Percentiles rank a stretch among this genome's conserved stretches.
phyloP scores from a whole-genome alignment of 2,329 filamentous ascomycete genomes.

The Chrysosporium keratinophilum region DNA sequence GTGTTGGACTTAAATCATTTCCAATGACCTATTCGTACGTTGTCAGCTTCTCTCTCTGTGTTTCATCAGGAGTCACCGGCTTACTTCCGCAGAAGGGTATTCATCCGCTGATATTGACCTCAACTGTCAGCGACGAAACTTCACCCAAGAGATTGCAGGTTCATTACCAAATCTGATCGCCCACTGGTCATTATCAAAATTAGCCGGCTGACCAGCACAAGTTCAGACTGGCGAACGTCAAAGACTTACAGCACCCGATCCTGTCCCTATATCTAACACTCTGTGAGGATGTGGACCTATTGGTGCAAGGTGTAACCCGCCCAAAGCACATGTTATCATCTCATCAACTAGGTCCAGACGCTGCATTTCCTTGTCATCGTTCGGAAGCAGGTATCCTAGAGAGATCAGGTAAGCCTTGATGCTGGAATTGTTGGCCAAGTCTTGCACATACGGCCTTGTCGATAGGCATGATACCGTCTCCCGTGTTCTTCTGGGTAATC shows the following conservation, averaged over 20 bases:
- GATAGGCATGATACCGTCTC: constrained; percentile 36
- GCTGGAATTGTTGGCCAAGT: not conserved
- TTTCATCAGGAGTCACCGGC: constrained; percentile 1
- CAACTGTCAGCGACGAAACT: not conserved
- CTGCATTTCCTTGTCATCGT: constrained; percentile 46
- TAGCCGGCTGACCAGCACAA: not conserved
- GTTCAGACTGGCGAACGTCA: not conserved
- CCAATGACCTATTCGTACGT: constrained; percentile 11
- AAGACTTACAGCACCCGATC: constrained; percentile 33
- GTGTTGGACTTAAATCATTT: constrained; percentile 15
- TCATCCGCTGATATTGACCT: constrained; percentile 10
- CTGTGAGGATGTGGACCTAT: constrained; percentile 33
- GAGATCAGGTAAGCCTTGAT: not conserved
- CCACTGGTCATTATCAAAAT: constrained; percentile 15
- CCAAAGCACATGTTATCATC: constrained; percentile 31
- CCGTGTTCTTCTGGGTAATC: constrained; percentile 28
- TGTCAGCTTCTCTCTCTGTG: not conserved
- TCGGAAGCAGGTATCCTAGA: constrained; percentile 38
- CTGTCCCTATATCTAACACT: constrained; percentile 50
- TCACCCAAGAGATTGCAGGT: not conserved
- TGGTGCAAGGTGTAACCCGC: constrained; percentile 40
- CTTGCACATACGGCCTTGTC: constrained; percentile 26
- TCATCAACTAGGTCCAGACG: constrained; percentile 41
- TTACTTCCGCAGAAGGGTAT: constrained; percentile 14
- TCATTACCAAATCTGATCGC: constrained; percentile 22